phyloP scores from a whole-genome alignment of 352 stramenopile genomes.

The Globisporangium sylvaticum region DNA sequence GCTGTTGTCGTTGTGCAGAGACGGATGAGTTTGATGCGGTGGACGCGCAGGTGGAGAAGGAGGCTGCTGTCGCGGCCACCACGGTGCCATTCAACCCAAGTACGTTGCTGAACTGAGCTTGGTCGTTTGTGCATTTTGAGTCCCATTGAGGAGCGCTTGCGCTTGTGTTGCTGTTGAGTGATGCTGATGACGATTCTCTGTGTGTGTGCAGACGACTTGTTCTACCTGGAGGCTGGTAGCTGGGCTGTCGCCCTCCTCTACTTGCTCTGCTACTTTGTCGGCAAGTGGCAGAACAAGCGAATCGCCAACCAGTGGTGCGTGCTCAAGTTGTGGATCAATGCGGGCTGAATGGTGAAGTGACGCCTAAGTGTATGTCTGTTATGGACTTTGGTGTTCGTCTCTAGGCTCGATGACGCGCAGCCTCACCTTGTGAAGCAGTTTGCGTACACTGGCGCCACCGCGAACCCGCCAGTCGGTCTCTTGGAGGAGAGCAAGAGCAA shows the following conservation, averaged over 20 bases:
- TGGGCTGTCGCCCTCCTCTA: conserved; percentile 48
- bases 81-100: conserved; percentile 17
- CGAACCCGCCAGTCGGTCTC: conserved; percentile 51
- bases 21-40: conserved; percentile 44
- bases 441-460: conserved; percentile 64
- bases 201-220: conserved; percentile 34
- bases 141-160: neutral
- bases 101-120: neutral
- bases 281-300: conserved; percentile 61
- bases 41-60: conserved; percentile 24
- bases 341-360: neutral
- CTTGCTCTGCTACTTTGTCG: conserved; percentile 55
- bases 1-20: conserved; percentile 4
- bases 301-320: conserved; percentile 65
- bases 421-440: conserved; percentile 66
- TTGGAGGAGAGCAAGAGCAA: conserved; percentile 72
- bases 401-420: conserved; percentile 56
- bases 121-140: neutral
- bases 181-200: neutral
- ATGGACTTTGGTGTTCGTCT: neutral
- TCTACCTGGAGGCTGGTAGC: conserved; percentile 43
- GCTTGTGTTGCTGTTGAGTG: neutral
- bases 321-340: neutral
- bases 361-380: neutral
- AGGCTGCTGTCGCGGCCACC: conserved; percentile 7